Percentiles rank a stretch among this genome's conserved stretches.
phyloP scores from a whole-genome alignment of 2,329 filamentous ascomycete species.

The Pseudogymnoascus sp. region DNA sequence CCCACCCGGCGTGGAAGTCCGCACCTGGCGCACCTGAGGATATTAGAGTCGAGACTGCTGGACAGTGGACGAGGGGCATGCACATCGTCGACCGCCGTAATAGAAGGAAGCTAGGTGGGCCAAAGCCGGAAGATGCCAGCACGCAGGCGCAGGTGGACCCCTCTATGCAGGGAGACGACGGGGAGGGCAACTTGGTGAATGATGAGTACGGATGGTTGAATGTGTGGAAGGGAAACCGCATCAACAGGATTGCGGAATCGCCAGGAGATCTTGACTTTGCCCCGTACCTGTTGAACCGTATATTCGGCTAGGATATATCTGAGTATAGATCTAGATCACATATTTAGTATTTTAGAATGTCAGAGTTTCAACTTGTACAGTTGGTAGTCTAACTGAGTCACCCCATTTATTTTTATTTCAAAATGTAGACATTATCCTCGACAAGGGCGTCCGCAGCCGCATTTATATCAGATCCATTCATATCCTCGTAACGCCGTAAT shows the following conservation, averaged over 20 bases:
- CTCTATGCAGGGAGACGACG: constrained; percentile 32
- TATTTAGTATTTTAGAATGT: not conserved
- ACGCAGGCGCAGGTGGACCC: constrained; percentile 29
- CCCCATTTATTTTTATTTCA: not conserved
- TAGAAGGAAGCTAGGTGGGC: constrained; percentile 45
- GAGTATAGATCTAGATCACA: not conserved
- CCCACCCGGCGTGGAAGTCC: constrained; percentile 50
- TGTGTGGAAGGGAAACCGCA: constrained; percentile 65
- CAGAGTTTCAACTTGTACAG: not conserved
- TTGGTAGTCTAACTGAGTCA: not conserved
- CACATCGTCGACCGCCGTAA: constrained; percentile 72
- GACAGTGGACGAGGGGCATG: constrained; percentile 93
- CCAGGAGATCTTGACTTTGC: constrained; percentile 65
- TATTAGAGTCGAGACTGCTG: constrained; percentile 78
- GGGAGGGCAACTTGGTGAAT: constrained; percentile 50
- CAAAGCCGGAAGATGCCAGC: constrained; percentile 26
- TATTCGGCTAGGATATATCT: constrained; percentile 44
- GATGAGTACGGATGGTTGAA: constrained; percentile 76
- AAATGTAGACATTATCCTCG: constrained; percentile 1
- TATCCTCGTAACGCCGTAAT: constrained; percentile 25
- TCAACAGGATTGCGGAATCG: constrained; percentile 64
- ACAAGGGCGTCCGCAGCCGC: not conserved
- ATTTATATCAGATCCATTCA: constrained; percentile 10
- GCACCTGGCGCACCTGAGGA: constrained; percentile 60
- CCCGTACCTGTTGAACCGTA: constrained; percentile 53